Conservation (phyloP, 768 basidiomycete genomes). For the Pisolithus albus region DNA sequence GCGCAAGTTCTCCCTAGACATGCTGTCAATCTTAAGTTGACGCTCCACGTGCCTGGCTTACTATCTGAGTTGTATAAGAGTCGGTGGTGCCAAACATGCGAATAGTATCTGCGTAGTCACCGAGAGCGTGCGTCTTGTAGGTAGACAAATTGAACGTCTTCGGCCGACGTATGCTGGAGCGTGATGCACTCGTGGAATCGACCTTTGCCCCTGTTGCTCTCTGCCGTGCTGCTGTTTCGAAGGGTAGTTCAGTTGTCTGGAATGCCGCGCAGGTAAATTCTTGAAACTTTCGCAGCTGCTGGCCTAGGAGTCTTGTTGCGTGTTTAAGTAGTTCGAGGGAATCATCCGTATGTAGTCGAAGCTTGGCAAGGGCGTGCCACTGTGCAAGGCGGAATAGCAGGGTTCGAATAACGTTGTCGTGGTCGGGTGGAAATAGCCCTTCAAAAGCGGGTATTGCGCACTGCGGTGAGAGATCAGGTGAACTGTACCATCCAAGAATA, state of each 20-base stretch:
- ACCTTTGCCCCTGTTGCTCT: not conserved
- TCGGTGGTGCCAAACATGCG: not conserved
- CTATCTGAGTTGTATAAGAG: not conserved
- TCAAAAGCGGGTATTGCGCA: not conserved
- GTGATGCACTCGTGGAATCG: too few species aligned
- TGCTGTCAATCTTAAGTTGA: too few species aligned
- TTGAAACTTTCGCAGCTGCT: too few species aligned
- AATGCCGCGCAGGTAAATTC: not conserved
- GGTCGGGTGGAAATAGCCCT: not conserved
- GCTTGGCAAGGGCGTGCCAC: slow-evolving; percentile 29
- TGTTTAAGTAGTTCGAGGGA: not conserved
- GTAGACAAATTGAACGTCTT: not conserved
- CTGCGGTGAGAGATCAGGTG: not conserved
- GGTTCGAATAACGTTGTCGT: not conserved
- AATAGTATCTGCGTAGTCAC: not conserved
- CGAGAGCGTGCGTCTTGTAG: not conserved
- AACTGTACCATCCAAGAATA: too few species aligned
- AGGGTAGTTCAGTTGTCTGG: not conserved
- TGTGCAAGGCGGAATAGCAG: slow-evolving; percentile 13
- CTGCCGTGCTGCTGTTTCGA: not conserved
- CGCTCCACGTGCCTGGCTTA: too few species aligned
- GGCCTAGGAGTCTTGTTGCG: not conserved
- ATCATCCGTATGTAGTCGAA: slow-evolving; percentile 24
- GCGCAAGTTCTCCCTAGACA: too few species aligned
- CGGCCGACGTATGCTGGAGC: too few species aligned